phyloP scores from a whole-genome alignment of 257 asterid species.

The Cynanchum wilfordii region DNA sequence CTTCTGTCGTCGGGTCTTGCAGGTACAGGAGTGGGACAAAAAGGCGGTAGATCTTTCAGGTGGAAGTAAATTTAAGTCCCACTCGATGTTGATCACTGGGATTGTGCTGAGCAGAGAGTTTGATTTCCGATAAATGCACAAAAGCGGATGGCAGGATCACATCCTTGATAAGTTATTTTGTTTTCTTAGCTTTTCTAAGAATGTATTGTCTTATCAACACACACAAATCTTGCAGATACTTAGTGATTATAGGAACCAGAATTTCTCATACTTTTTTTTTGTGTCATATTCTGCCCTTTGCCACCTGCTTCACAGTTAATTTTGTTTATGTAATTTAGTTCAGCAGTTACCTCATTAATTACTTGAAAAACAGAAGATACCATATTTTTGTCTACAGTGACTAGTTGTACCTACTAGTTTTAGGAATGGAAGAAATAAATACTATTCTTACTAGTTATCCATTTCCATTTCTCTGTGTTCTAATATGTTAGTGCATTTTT shows the following conservation, averaged over 20 bases:
- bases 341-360: neutral
- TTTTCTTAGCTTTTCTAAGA: neutral
- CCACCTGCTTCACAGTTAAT: slow-evolving; percentile 3
- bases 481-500: neutral
- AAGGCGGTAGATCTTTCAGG: slow-evolving; percentile 68
- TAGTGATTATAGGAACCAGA: slow-evolving; percentile 13
- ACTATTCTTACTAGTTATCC: neutral
- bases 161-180: neutral
- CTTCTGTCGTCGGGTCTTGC: slow-evolving; percentile 56
- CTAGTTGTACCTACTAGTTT: neutral
- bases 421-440: slow-evolving; percentile 6
- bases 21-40: slow-evolving; percentile 88
- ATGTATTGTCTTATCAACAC: neutral
- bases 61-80: slow-evolving; percentile 32
- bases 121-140: neutral
- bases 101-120: neutral
- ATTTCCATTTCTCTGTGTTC: neutral
- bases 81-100: neutral
- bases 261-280: neutral
- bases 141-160: neutral
- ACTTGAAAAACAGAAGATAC: slow-evolving; percentile 3
- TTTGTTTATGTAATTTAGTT: slow-evolving; percentile 5
- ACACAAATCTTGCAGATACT: slow-evolving; percentile 7
- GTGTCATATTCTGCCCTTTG: neutral
- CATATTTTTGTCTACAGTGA: neutral